Percentiles rank a stretch among this genome's conserved stretches.
These are phyloP conservation scores for Russula ochroleuca DNA, from an alignment of 768 basidiomycete genomes.

Conservation along the genomic window DNA sequence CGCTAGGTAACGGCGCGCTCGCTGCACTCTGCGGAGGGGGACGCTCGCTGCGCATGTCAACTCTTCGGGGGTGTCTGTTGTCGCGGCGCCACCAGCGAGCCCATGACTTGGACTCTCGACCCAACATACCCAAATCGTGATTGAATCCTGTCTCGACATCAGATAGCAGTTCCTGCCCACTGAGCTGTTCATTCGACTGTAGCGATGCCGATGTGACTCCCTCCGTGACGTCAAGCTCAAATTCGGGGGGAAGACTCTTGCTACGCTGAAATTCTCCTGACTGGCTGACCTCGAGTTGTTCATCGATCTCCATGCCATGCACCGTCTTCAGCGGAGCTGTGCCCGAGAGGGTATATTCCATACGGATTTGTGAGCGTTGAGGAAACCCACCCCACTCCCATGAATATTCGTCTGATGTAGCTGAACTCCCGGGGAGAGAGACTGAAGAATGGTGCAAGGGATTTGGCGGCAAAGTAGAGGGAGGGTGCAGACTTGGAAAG, in stretches of 20 bases:
- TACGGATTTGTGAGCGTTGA: conserved; percentile 63
- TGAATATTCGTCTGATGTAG: conserved; percentile 61
- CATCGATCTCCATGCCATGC: conserved; percentile 15
- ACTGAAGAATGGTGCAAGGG: conserved; percentile 3
- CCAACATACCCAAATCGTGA: not conserved
- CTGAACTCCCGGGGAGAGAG: conserved; percentile 12
- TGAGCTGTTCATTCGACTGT: not conserved
- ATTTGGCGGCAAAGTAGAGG: conserved; percentile 61
- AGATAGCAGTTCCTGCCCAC: conserved; percentile 6
- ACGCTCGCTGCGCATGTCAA: conserved; percentile 1
- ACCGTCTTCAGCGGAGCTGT: conserved; percentile 5
- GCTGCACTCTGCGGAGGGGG: conserved; percentile 2
- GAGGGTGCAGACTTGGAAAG: conserved; percentile 43
- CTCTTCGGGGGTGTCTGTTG: conserved; percentile 26
- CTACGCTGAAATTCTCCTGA: conserved; percentile 42
- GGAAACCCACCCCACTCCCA: conserved; percentile 96
- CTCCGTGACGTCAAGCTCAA: conserved; percentile 27
- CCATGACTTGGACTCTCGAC: conserved; percentile 54
- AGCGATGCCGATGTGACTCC: not conserved
- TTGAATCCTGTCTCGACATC: conserved; percentile 19
- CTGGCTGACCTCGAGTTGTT: conserved; percentile 19
- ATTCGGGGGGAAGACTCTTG: conserved; percentile 52
- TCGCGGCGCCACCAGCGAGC: conserved; percentile 80
- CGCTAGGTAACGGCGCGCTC: conserved; percentile 4
- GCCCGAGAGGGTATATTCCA: conserved; percentile 39